Evolutionary conservation across 2,329 filamentous ascomycete genomes (phyloP).

Genomic region (Aspergillus arachidicola): DNA sequence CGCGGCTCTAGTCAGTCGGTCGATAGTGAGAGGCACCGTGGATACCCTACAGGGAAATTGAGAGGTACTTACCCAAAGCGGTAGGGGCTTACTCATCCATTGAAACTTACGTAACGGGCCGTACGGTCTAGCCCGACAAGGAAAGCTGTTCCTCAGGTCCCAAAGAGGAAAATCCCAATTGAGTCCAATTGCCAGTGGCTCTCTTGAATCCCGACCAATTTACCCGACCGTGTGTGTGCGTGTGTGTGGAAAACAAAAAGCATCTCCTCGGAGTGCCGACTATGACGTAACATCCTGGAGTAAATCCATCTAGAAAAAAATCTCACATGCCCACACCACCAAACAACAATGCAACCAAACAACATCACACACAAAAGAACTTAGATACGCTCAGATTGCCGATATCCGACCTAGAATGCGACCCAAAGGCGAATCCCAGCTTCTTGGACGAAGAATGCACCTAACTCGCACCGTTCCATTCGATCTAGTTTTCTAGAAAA

Average conservation of each 20-base stretch:
- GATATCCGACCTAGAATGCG: not conserved
- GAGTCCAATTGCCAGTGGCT: not conserved
- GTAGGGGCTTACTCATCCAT: slow-evolving; percentile 8
- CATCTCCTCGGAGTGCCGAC: slow-evolving; percentile 15
- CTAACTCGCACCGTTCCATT: slow-evolving; percentile 19
- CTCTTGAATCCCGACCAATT: slow-evolving; percentile 8
- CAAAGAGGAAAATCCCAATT: not conserved
- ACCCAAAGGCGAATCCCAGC: not conserved
- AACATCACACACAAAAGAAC: not conserved
- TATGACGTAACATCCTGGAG: slow-evolving; percentile 12
- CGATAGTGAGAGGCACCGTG: not conserved
- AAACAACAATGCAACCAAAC: not conserved
- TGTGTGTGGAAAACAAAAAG: not conserved
- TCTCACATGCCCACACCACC: not conserved
- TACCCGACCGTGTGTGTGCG: slow-evolving; percentile 4
- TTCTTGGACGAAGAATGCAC: slow-evolving; percentile 8
- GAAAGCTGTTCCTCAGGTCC: slow-evolving; percentile 22
- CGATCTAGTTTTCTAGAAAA: slow-evolving; percentile 38
- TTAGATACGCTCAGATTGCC: not conserved
- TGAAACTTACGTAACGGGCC: not conserved
- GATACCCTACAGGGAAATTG: not conserved
- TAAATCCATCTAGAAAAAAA: not conserved
- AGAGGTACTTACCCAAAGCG: slow-evolving; percentile 9
- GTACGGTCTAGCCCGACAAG: slow-evolving; percentile 14
- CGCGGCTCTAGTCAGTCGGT: not conserved